phyloP scores from a whole-genome alignment of 176 grass and related monocot species.

The Lolium perenne region DNA sequence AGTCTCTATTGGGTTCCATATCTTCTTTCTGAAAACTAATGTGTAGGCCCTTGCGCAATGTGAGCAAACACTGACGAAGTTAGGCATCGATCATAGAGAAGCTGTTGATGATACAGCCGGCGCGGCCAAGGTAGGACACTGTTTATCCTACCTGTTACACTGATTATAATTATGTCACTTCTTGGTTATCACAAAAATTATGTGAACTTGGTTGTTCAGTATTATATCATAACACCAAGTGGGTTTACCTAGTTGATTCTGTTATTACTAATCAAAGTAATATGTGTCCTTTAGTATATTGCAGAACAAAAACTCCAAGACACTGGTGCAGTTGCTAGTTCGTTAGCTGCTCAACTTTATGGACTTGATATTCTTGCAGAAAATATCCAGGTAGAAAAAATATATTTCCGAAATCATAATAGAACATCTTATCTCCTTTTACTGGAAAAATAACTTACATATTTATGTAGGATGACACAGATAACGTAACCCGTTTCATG shows the following conservation, averaged over 20 bases:
- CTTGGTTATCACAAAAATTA: background rate
- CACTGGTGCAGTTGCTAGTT: slow-evolving; percentile 81
- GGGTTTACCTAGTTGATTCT: background rate
- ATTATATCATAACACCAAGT: too few relatives aligned
- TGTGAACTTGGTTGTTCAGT: too few relatives aligned
- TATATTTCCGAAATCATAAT: slow-evolving; percentile 4
- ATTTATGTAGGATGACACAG: slow-evolving; percentile 61
- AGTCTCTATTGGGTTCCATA: background rate
- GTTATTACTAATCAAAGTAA: slow-evolving; percentile 24
- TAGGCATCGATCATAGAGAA: slow-evolving; percentile 77
- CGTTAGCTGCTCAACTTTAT: slow-evolving; percentile 79
- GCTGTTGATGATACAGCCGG: slow-evolving; percentile 90
- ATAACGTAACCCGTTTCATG: slow-evolving; percentile 85
- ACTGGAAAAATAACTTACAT: background rate
- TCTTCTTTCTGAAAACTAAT: background rate
- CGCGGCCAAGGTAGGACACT: slow-evolving; percentile 65
- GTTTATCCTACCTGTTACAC: background rate
- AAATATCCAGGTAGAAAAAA: slow-evolving; percentile 79
- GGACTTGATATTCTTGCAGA: slow-evolving; percentile 79
- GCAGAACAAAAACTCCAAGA: slow-evolving; percentile 65
- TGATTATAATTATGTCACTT: background rate
- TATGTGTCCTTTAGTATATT: slow-evolving; percentile 56
- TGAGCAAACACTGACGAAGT: slow-evolving; percentile 71
- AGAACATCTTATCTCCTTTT: background rate
- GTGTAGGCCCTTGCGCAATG: slow-evolving; percentile 84